Evolutionary conservation across 192 early-diverging fungal genomes (phyloP).

Genomic region (Glomus cerebriforme): DNA sequence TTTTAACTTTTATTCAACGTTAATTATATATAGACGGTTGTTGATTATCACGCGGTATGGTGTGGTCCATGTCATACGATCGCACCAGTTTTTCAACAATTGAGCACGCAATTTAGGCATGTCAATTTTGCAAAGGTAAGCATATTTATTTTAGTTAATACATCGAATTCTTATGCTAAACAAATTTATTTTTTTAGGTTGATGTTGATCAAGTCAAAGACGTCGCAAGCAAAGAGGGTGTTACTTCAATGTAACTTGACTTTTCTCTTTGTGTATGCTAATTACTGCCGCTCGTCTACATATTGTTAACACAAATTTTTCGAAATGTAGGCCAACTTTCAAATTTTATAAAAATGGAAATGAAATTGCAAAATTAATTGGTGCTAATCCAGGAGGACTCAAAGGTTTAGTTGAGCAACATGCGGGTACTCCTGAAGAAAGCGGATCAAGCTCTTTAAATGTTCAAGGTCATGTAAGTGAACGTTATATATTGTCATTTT

Average conservation of each 20-base stretch:
- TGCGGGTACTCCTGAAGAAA: slow-evolving; percentile 44
- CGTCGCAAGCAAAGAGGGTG: slow-evolving; percentile 43
- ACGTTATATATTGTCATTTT: not conserved
- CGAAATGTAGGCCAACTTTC: slow-evolving; percentile 77
- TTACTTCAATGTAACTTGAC: slow-evolving; percentile 50
- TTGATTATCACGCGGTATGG: slow-evolving; percentile 55
- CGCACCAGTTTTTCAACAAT: slow-evolving; percentile 52
- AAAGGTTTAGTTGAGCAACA: slow-evolving; percentile 69
- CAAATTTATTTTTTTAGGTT: slow-evolving; percentile 36
- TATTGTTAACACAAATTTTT: not conserved
- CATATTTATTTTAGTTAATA: not conserved
- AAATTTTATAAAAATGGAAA: slow-evolving; percentile 77
- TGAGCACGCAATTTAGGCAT: slow-evolving; percentile 50
- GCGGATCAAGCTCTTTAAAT: slow-evolving; percentile 42
- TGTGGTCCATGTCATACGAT: slow-evolving; percentile 58
- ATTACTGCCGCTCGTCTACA: not conserved
- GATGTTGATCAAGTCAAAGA: slow-evolving; percentile 48
- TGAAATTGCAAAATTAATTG: slow-evolving; percentile 76
- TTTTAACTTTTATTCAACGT: not conserved
- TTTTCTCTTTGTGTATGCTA: not conserved
- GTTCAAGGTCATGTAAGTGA: slow-evolving; percentile 50
- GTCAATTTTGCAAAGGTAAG: slow-evolving; percentile 56
- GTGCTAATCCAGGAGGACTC: slow-evolving; percentile 76
- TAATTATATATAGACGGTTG: slow-evolving; percentile 47
- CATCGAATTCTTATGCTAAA: not conserved